phyloP scores from a whole-genome alignment of 2,329 filamentous ascomycete species.

The Helotiales sp. region DNA sequence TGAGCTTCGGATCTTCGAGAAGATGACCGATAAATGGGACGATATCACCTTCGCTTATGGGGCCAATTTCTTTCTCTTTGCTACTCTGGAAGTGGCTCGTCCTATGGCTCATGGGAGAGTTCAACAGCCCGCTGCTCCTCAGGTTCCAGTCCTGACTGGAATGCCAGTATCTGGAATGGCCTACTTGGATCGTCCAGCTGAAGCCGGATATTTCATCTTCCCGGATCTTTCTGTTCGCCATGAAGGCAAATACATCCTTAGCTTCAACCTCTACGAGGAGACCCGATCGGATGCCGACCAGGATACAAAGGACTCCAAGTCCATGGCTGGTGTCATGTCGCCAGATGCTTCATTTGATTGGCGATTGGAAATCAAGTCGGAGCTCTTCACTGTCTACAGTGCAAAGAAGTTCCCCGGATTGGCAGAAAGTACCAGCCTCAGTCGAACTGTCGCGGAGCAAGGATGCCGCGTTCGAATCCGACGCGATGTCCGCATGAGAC shows the following conservation, averaged over 20 bases:
- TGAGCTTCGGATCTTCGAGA: constrained; percentile 84
- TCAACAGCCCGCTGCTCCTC: constrained; percentile 60
- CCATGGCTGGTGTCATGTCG: constrained; percentile 45
- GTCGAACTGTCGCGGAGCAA: constrained; percentile 91
- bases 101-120: constrained; percentile 82
- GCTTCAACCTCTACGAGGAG: constrained; percentile 92
- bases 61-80: constrained; percentile 96
- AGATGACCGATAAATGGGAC: constrained; percentile 51
- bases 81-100: constrained; percentile 85
- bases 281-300: constrained; percentile 80
- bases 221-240: constrained; percentile 95
- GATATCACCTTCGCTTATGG: constrained; percentile 91
- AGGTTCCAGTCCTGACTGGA: constrained; percentile 85
- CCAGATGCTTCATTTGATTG: constrained; percentile 68
- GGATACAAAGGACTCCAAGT: constrained; percentile 46
- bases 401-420: constrained; percentile 98
- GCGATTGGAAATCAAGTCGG: constrained; percentile 87
- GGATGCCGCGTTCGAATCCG: constrained; percentile 95
- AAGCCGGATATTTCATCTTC: constrained; percentile 94
- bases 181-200: constrained; percentile 84
- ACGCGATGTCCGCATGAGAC: constrained; percentile 90
- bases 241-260: constrained; percentile 89
- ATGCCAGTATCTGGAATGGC: constrained; percentile 96
- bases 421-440: constrained; percentile 85
- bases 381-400: constrained; percentile 86